Conservation (phyloP, 1,139 yeast genomes). For the Blastobotrys aristatus region DNA sequence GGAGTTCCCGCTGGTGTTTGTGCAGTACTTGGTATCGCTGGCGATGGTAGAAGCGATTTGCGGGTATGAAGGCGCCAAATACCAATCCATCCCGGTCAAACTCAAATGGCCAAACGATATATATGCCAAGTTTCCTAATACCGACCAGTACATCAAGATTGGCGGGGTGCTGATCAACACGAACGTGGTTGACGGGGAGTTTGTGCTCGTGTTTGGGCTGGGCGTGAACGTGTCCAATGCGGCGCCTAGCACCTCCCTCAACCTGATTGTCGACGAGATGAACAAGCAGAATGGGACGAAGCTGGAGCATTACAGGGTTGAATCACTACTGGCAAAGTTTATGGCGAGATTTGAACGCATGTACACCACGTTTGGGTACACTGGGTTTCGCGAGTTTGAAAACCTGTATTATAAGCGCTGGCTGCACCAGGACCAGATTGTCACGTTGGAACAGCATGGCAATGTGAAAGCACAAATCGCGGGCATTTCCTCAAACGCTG, state of each 20-base stretch:
- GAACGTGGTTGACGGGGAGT: constrained; percentile 52
- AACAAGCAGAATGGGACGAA: constrained; percentile 47
- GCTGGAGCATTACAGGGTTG: constrained; percentile 48
- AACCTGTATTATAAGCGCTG: constrained; percentile 75
- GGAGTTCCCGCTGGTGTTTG: constrained; percentile 54
- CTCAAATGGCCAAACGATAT: constrained; percentile 98
- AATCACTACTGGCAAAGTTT: constrained; percentile 63
- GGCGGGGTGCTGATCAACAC: constrained; percentile 86
- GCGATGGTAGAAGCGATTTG: constrained; percentile 78
- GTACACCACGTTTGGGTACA: constrained; percentile 50
- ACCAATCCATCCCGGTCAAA: constrained; percentile 67
- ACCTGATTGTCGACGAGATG: constrained; percentile 52
- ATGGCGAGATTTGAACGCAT: constrained; percentile 61
- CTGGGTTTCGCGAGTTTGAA: constrained; percentile 68
- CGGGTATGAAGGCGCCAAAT: constrained; percentile 55
- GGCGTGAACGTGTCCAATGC: constrained; percentile 81
- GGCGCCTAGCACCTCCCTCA: constrained; percentile 91
- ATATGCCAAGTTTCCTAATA: constrained; percentile 59
- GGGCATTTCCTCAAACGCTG: constrained; percentile 83
- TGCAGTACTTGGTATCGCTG: constrained; percentile 80
- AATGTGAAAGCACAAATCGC: constrained; percentile 57
- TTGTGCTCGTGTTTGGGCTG: constrained; percentile 66
- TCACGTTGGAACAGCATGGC: constrained; percentile 43
- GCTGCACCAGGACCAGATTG: constrained; percentile 74
- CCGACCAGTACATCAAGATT: constrained; percentile 58